Conservation (phyloP, 495 filamentous ascomycete genomes). For the Penicillium fimorum region DNA sequence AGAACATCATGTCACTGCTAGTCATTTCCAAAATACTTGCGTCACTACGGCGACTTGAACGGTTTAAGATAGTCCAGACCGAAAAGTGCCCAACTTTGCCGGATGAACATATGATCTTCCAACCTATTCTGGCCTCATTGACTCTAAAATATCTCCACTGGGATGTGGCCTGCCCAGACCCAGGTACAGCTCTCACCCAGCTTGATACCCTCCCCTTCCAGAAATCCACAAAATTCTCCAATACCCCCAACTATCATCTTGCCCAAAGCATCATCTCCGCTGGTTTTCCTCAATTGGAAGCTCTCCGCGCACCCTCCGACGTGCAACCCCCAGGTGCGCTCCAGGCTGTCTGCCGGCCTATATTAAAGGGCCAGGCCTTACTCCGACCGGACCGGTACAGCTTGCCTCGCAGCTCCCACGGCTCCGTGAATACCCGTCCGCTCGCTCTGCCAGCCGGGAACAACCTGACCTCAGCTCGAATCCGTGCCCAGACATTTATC, state of each 20-base stretch:
- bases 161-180: conserved; percentile 64
- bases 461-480: conserved; percentile 47
- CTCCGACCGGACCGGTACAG: conserved; percentile 50
- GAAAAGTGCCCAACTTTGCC: conserved; percentile 58
- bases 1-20: conserved; percentile 62
- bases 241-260: conserved; percentile 66
- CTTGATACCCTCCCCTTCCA: conserved; percentile 43
- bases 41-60: conserved; percentile 58
- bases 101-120: conserved; percentile 57
- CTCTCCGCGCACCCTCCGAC: conserved; percentile 70
- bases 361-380: conserved; percentile 46
- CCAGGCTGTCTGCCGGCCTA: conserved; percentile 67
- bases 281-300: conserved; percentile 69
- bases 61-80: conserved; percentile 70
- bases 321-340: conserved; percentile 64
- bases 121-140: conserved; percentile 66
- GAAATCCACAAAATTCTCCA: conserved; percentile 33
- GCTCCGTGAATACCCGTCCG: conserved; percentile 43
- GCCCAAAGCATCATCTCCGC: conserved; percentile 65
- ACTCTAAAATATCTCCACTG: conserved; percentile 73
- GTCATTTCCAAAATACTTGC: conserved; percentile 74
- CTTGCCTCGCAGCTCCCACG: conserved; percentile 48
- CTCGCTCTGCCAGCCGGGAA: conserved; percentile 46
- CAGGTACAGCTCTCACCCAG: conserved; percentile 39
- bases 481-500: conserved; percentile 50